Conservation (phyloP, 352 stramenopile species). For the Pythium myriotylum region DNA sequence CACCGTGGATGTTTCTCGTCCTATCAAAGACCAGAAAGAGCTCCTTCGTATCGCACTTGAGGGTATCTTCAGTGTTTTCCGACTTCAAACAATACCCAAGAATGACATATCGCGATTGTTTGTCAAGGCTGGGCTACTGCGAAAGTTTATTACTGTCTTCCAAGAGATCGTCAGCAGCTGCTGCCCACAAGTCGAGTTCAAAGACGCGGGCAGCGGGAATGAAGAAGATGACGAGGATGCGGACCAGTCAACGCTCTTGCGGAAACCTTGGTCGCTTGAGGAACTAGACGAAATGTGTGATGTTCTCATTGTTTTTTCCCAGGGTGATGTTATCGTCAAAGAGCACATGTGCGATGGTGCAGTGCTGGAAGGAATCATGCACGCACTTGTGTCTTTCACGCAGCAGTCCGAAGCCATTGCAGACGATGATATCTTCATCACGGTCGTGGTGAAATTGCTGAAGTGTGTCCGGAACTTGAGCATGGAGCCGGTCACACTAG, state of each 20-base stretch:
- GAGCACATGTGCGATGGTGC: conserved; percentile 90
- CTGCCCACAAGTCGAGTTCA: conserved; percentile 10
- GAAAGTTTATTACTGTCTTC: conserved; percentile 89
- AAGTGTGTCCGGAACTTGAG: conserved; percentile 89
- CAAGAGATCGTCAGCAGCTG: conserved; percentile 64
- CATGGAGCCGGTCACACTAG: conserved; percentile 90
- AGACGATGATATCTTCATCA: conserved; percentile 6
- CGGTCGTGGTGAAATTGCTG: conserved; percentile 76
- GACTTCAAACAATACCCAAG: conserved; percentile 90
- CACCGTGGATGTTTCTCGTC: conserved; percentile 34
- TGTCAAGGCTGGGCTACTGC: conserved; percentile 89
- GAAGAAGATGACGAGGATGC: conserved; percentile 15
- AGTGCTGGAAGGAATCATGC: conserved; percentile 69
- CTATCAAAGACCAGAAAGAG: conserved; percentile 47
- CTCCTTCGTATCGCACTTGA: conserved; percentile 87
- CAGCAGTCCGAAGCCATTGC: conserved; percentile 3
- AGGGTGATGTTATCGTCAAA: conserved; percentile 91
- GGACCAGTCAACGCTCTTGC: conserved; percentile 21
- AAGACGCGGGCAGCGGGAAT: neutral
- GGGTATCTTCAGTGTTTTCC: conserved; percentile 91
- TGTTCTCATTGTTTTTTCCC: conserved; percentile 91
- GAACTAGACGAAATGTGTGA: conserved; percentile 86
- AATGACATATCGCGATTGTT: conserved; percentile 96
- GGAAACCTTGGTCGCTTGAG: conserved; percentile 50
- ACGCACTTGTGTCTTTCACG: conserved; percentile 46